These are phyloP conservation scores for Chondrus crispus DNA, from an alignment of 23 red algal species.

Conservation along the genomic window DNA sequence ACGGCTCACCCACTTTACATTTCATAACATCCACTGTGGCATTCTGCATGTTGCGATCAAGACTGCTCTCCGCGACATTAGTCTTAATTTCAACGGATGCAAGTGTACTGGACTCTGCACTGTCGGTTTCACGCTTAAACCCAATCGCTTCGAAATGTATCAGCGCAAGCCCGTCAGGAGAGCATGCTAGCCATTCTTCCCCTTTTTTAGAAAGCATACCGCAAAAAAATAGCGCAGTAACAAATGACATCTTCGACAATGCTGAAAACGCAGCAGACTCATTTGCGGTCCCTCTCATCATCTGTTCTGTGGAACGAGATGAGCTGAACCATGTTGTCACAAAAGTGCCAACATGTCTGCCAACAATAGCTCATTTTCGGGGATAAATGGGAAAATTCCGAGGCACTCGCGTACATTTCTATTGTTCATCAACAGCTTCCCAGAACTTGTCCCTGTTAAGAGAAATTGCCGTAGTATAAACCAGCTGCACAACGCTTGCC, in stretches of 20 bases:
- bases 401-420: neutral
- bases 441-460: neutral
- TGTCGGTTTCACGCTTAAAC: neutral
- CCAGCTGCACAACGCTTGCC: neutral
- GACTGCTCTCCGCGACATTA: neutral
- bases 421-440: neutral
- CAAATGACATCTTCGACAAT: neutral
- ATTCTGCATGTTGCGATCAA: neutral
- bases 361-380: neutral
- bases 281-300: neutral
- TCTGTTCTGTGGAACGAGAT: neutral
- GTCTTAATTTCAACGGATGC: conserved; percentile 1
- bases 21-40: neutral
- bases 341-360: neutral
- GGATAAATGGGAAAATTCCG: neutral
- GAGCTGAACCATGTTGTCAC: neutral
- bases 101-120: neutral
- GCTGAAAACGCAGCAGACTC: neutral
- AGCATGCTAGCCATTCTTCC: neutral
- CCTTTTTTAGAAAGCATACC: neutral
- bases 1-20: neutral
- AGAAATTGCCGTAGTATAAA: neutral
- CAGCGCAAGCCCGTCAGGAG: neutral
- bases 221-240: neutral
- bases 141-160: neutral